Percentiles rank a stretch among this genome's conserved stretches.
Conservation (phyloP, 1,284 basidiomycete genomes). For the Cutaneotrichosporon arboriforme region DNA sequence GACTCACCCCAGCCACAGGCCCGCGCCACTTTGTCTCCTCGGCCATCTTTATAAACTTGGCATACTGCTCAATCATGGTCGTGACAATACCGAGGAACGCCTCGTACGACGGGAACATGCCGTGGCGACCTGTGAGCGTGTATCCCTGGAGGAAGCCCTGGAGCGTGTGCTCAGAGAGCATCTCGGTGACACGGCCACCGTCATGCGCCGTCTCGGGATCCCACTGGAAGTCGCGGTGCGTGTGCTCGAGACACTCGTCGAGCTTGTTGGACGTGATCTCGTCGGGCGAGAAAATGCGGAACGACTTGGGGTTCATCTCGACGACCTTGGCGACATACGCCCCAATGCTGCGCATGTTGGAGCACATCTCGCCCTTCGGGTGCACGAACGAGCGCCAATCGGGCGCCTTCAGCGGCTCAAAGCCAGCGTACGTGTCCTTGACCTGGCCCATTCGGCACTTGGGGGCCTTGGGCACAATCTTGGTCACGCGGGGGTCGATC, state of each 20-base stretch:
- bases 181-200: slow-evolving; percentile 65
- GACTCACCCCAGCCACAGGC: slow-evolving; percentile 40
- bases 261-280: slow-evolving; percentile 80
- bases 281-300: slow-evolving; percentile 88
- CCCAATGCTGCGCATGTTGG: slow-evolving; percentile 62
- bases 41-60: slow-evolving; percentile 77
- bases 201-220: slow-evolving; percentile 17
- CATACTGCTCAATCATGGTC: slow-evolving; percentile 60
- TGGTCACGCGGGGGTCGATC: slow-evolving; percentile 33
- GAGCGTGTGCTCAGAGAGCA: slow-evolving; percentile 79
- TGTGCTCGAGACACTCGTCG: slow-evolving; percentile 69
- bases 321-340: slow-evolving; percentile 50
- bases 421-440: slow-evolving; percentile 58
- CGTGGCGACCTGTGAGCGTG: slow-evolving; percentile 63
- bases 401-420: slow-evolving; percentile 59
- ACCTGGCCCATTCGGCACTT: slow-evolving; percentile 39
- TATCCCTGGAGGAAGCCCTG: slow-evolving; percentile 85
- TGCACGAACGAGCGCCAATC: slow-evolving; percentile 60
- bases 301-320: slow-evolving; percentile 60
- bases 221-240: slow-evolving; percentile 27
- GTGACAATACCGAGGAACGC: slow-evolving; percentile 52
- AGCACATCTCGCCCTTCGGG: slow-evolving; percentile 57
- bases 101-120: slow-evolving; percentile 82
- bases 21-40: slow-evolving; percentile 70
- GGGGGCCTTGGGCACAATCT: slow-evolving; percentile 40